Evolutionary conservation across 2,329 filamentous ascomycete species (phyloP).

Genomic region (Dactylellina parvicollis): DNA sequence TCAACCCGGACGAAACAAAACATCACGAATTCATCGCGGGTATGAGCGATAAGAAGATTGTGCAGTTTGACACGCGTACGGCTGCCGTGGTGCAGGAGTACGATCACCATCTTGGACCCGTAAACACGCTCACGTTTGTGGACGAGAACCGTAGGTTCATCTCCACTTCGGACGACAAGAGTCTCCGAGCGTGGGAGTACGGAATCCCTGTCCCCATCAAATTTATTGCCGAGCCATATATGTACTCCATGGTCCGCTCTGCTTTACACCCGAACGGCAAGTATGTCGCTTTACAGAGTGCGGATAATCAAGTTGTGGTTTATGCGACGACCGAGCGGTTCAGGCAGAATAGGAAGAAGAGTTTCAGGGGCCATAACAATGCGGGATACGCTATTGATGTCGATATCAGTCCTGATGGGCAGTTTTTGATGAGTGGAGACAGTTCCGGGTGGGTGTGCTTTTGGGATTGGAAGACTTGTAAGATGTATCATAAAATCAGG

Average conservation of each 20-base stretch:
- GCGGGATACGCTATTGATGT: slow-evolving; percentile 93
- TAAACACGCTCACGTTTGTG: slow-evolving; percentile 97
- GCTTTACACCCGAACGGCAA: slow-evolving; percentile 87
- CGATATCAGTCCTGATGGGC: slow-evolving; percentile 86
- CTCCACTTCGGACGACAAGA: slow-evolving; percentile 97
- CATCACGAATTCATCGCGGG: slow-evolving; percentile 92
- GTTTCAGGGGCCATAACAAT: slow-evolving; percentile 93
- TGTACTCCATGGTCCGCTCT: slow-evolving; percentile 93
- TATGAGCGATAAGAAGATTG: slow-evolving; percentile 98
- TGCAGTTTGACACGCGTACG: slow-evolving; percentile 91
- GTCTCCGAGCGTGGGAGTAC: slow-evolving; percentile 96
- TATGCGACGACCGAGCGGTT: slow-evolving; percentile 96
- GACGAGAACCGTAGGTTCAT: slow-evolving; percentile 96
- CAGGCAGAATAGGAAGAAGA: slow-evolving; percentile 96
- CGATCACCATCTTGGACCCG: slow-evolving; percentile 95
- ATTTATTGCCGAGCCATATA: slow-evolving; percentile 95
- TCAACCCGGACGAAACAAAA: slow-evolving; percentile 82
- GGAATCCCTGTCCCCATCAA: slow-evolving; percentile 98
- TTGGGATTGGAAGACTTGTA: slow-evolving; percentile 99
- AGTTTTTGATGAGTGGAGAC: slow-evolving; percentile 88
- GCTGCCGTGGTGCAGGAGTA: slow-evolving; percentile 93
- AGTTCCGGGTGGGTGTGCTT: slow-evolving; percentile 90
- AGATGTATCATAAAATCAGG: slow-evolving; percentile 97
- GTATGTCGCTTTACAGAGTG: slow-evolving; percentile 91
- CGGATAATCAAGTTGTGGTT: slow-evolving; percentile 96